Conservation (phyloP, 108 stramenopile species). For the Cylindrotheca closterium region DNA sequence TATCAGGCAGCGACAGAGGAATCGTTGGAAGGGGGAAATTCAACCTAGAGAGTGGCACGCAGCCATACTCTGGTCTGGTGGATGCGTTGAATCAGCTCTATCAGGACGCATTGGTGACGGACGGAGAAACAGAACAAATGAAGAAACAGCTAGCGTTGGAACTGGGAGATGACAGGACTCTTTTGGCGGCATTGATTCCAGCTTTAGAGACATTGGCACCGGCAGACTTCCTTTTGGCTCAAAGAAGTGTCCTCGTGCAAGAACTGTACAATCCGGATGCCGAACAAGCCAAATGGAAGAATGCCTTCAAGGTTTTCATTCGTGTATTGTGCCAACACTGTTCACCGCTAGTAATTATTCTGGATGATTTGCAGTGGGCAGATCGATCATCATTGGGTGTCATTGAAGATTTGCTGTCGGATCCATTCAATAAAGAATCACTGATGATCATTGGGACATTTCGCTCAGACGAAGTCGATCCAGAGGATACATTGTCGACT, state of each 20-base stretch:
- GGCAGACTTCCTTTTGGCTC: not conserved
- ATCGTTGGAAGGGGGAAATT: conserved; percentile 6
- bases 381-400: conserved; percentile 8
- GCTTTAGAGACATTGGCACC: not conserved
- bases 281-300: not conserved
- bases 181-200: conserved; percentile 6
- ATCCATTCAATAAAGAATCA: not conserved
- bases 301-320: not conserved
- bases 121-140: not conserved
- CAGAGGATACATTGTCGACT: not conserved
- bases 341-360: conserved; percentile 3
- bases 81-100: not conserved
- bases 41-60: not conserved
- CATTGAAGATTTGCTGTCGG: not conserved
- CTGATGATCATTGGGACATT: conserved; percentile 18
- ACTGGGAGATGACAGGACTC: not conserved
- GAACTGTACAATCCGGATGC: not conserved
- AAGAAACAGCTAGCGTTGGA: not conserved
- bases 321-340: conserved; percentile 1
- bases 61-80: conserved; percentile 10
- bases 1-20: not conserved
- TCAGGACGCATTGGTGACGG: not conserved
- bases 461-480: conserved; percentile 21
- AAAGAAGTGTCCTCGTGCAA: not conserved
- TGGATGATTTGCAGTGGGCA: conserved; percentile 23